Percentiles rank a stretch among this genome's conserved stretches.
Conservation (phyloP, 805 yeast species). For the Saccharomycopsis malanga region DNA sequence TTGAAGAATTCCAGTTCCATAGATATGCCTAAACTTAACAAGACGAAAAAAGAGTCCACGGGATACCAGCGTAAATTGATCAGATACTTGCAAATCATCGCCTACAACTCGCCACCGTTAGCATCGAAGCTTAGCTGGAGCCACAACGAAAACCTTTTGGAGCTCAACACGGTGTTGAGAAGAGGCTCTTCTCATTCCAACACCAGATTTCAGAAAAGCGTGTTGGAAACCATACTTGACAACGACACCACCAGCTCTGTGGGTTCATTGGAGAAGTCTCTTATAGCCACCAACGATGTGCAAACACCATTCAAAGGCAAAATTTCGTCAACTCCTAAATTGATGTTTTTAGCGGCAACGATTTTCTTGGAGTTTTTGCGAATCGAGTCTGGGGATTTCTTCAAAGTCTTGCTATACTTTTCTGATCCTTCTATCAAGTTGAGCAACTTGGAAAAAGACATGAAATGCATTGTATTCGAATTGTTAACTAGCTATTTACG, state of each 20-base stretch:
- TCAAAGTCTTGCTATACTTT: slow-evolving; percentile 67
- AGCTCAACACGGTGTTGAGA: slow-evolving; percentile 81
- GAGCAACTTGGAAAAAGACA: slow-evolving; percentile 58
- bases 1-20: slow-evolving; percentile 1
- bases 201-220: slow-evolving; percentile 65
- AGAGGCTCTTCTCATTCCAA: slow-evolving; percentile 83
- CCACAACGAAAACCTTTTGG: slow-evolving; percentile 85
- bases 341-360: slow-evolving; percentile 83
- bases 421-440: slow-evolving; percentile 79
- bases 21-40: slow-evolving; percentile 11
- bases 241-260: not conserved
- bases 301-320: slow-evolving; percentile 4
- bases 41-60: not conserved
- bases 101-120: slow-evolving; percentile 80
- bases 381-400: slow-evolving; percentile 73
- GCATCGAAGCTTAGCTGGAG: slow-evolving; percentile 76
- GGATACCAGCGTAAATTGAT: slow-evolving; percentile 37
- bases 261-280: not conserved
- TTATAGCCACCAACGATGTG: not conserved
- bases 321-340: slow-evolving; percentile 40
- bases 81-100: slow-evolving; percentile 52
- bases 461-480: slow-evolving; percentile 27
- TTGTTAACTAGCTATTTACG: slow-evolving; percentile 6
- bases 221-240: slow-evolving; percentile 32
- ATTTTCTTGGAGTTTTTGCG: slow-evolving; percentile 73